Evolutionary conservation across 1,284 basidiomycete species (phyloP).

Genomic region (Sporisorium exsertum): DNA sequence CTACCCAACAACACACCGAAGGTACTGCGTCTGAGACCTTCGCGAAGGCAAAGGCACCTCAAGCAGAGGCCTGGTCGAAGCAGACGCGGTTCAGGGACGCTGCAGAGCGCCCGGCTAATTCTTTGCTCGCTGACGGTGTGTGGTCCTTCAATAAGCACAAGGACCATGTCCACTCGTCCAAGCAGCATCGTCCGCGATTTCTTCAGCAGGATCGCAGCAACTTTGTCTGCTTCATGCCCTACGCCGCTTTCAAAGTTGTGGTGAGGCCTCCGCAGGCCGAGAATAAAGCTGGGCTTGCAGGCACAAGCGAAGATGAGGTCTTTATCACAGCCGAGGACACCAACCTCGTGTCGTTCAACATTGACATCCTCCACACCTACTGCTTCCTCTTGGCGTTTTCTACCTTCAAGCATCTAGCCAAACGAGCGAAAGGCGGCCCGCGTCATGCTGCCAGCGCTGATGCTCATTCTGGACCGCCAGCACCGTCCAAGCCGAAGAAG

Average conservation of each 20-base stretch:
- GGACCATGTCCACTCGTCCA: conserved; percentile 8
- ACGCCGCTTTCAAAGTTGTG: conserved; percentile 55
- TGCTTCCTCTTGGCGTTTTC: conserved; percentile 78
- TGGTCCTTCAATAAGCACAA: conserved; percentile 56
- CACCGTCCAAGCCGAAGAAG: not conserved
- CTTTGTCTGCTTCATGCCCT: conserved; percentile 69
- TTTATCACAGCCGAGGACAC: conserved; percentile 71
- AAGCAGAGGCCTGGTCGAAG: conserved; percentile 16
- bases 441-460: not conserved
- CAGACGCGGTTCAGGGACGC: not conserved
- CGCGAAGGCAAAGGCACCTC: conserved; percentile 22
- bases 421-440: not conserved
- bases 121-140: conserved; percentile 53
- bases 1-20: conserved; percentile 54
- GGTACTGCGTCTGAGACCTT: conserved; percentile 39
- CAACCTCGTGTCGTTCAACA: conserved; percentile 72
- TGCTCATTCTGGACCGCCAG: not conserved
- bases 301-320: conserved; percentile 70
- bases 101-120: conserved; percentile 29
- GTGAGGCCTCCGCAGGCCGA: conserved; percentile 35
- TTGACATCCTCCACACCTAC: conserved; percentile 81
- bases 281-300: conserved; percentile 39
- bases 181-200: conserved; percentile 36
- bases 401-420: conserved; percentile 73
- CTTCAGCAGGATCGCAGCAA: conserved; percentile 62